Conservation (phyloP, 768 basidiomycete genomes). For the Coprinopsis strossmayeri region DNA sequence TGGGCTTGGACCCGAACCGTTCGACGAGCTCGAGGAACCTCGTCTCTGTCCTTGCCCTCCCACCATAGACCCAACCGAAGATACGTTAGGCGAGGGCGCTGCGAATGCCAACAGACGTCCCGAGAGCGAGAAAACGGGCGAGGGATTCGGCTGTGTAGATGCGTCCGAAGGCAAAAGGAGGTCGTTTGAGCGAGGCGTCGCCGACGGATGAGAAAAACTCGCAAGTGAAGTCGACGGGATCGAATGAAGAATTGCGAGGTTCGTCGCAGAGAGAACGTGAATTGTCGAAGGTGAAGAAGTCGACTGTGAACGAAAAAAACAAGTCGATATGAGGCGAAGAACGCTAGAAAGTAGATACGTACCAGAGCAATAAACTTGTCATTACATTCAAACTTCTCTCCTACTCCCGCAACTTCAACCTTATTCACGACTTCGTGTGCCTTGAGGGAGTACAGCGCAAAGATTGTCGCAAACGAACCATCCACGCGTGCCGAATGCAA, state of each 20-base stretch:
- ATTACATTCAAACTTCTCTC: constrained; percentile 39
- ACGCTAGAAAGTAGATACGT: constrained; percentile 31
- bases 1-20: constrained; percentile 14
- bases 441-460: constrained; percentile 26
- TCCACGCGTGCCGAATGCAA: constrained; percentile 14
- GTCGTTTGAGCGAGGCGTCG: background rate
- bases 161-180: background rate
- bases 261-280: constrained; percentile 8
- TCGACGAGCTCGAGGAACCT: constrained; percentile 4
- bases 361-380: constrained; percentile 52
- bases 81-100: constrained; percentile 13
- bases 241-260: background rate
- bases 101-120: constrained; percentile 60
- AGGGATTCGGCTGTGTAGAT: constrained; percentile 14
- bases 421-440: constrained; percentile 45
- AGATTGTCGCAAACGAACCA: constrained; percentile 10
- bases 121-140: constrained; percentile 55
- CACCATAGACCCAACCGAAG: background rate
- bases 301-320: constrained; percentile 12
- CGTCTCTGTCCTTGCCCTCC: background rate
- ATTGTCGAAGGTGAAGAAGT: constrained; percentile 8
- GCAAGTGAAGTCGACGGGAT: background rate
- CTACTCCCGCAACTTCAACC: constrained; percentile 33
- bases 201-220: background rate
- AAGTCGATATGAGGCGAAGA: constrained; percentile 32